Percentiles rank a stretch among this genome's conserved stretches.
These are phyloP conservation scores for Alisma plantagoaquatica DNA, from an alignment of 106 monocot species.

Conservation along the genomic window DNA sequence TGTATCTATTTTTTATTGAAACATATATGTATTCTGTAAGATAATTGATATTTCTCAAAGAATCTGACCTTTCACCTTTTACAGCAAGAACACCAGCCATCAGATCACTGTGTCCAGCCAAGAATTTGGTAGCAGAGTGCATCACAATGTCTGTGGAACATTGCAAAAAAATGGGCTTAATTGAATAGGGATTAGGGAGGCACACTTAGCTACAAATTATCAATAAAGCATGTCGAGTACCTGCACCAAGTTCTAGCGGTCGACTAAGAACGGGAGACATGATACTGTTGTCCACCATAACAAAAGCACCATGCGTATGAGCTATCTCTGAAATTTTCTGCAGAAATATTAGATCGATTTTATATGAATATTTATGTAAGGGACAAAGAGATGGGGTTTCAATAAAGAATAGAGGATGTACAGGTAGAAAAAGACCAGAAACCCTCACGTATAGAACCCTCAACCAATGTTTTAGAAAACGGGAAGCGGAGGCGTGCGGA, in stretches of 20 bases:
- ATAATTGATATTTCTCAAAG: too few species aligned
- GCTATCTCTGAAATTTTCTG: conserved; percentile 90
- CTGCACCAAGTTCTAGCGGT: conserved; percentile 91
- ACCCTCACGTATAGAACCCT: neutral
- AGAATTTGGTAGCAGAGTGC: conserved; percentile 96
- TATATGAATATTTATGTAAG: too few species aligned
- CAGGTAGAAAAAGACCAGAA: neutral
- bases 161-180: neutral
- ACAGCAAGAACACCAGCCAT: conserved; percentile 99
- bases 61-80: conserved; percentile 68
- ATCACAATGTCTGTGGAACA: conserved; percentile 80
- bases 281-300: conserved; percentile 97
- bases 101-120: conserved; percentile 92
- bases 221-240: conserved; percentile 18
- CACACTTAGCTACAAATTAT: neutral
- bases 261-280: conserved; percentile 91
- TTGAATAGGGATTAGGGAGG: neutral
- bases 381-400: neutral
- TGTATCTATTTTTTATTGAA: too few species aligned
- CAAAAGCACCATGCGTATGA: conserved; percentile 74
- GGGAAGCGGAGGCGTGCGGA: too few species aligned
- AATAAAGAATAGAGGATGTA: neutral
- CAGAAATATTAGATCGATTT: neutral
- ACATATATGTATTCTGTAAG: too few species aligned
- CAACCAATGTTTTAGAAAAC: too few species aligned